Evolutionary conservation across 225 moss, liverwort and hornwort genomes (phyloP), one percentile per base, ranked within the genome.

Genomic region (Polytrichum commune): DNA sequence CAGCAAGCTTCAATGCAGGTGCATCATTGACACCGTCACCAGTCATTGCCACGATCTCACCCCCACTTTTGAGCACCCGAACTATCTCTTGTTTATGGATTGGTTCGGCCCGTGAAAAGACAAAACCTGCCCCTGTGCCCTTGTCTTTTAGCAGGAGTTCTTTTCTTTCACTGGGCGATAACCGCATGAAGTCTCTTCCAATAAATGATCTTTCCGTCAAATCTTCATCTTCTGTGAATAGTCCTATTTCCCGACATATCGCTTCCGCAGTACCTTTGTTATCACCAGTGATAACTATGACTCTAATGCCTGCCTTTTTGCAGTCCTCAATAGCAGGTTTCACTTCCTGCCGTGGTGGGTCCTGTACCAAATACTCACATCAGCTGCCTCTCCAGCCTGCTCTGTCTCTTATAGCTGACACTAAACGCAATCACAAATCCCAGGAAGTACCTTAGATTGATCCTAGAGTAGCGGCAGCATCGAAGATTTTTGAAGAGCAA

Each of bases 1-100:
- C 90, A 66, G 90, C 90, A 69, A 90, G 90, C 80, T 90, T 90
- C 72, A 90, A 78, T 53, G 90, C 90, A 63, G 87, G 90, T 18
- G 90, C 90, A 76, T 90, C 90, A 71, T 90, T 90, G 72, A 90
- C 90, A 54, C 90, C 90, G 74, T 90, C 84, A 27, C 87, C 87
- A 54, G 90, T 87, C 90, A 90, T 90, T 4, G 87, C 90, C 67
- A 90, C 90, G 18, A 87, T 84, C 70, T 86, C 90, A 18, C 78
- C 82, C 10, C 84, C 86, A 62, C 76, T 82, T 74, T 87, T 84
- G 38, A 87, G 67, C 22, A 90, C 75, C 16, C 87, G 84, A 28
- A 90, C 87, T 18, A 90, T 87, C 75, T 90, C 90, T 72, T 90
- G 90, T 69, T 90, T 90, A 38, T 90, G 90, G 9, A 84, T 90